Evolutionary conservation across 805 yeast genomes (phyloP).

Genomic region (Candida sithepensis): DNA sequence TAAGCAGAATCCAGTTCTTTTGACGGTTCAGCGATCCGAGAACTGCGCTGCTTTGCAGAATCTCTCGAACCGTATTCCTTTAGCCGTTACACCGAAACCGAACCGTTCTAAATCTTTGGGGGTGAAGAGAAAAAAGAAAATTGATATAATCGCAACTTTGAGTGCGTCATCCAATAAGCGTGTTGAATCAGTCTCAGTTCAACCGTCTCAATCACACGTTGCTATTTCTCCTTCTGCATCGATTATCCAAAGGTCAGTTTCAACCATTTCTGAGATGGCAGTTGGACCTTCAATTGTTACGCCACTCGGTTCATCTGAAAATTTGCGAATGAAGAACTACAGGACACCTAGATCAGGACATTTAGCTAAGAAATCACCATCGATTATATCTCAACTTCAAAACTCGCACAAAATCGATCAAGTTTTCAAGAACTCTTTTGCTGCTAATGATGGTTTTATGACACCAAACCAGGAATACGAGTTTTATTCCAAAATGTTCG

Average conservation of each 20-base stretch:
- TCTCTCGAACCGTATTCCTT: too few relatives aligned
- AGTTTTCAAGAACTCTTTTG: constrained; percentile 22
- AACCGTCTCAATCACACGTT: too few relatives aligned
- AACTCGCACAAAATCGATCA: constrained; percentile 15
- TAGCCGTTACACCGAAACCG: not conserved
- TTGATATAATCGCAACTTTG: not conserved
- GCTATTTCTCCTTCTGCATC: not conserved
- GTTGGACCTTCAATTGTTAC: too few relatives aligned
- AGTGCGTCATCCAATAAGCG: not conserved
- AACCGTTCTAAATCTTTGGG: constrained; percentile 1
- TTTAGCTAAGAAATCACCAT: not conserved
- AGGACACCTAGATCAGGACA: not conserved
- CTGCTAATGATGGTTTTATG: constrained; percentile 37
- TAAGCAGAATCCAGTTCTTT: not conserved
- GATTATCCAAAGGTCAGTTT: too few relatives aligned
- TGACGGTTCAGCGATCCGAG: too few relatives aligned
- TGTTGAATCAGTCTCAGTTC: too few relatives aligned
- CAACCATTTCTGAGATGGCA: too few relatives aligned
- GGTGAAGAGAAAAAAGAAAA: not conserved
- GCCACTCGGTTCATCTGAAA: not conserved
- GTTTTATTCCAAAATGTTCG: constrained; percentile 34
- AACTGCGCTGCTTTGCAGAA: too few relatives aligned
- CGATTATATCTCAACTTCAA: constrained; percentile 1
- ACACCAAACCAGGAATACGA: constrained; percentile 35
- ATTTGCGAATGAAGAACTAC: not conserved